These are phyloP conservation scores for Pseudomonodictys pantanalensis DNA, from an alignment of 495 filamentous ascomycete genomes.

Conservation along the genomic window DNA sequence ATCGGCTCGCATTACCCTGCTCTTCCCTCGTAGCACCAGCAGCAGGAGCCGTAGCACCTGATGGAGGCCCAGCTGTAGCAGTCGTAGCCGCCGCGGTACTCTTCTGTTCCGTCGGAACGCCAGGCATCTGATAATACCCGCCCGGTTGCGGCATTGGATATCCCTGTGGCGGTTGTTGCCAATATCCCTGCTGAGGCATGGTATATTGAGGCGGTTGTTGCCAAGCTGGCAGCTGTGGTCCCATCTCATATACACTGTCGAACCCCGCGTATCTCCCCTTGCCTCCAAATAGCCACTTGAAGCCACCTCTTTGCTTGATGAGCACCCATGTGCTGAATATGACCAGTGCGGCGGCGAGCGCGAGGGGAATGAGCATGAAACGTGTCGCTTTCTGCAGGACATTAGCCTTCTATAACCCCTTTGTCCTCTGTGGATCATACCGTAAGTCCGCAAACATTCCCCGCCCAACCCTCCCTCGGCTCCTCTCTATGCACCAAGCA, in stretches of 20 bases:
- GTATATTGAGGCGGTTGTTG: neutral
- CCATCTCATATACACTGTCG: constrained; percentile 8
- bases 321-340: constrained; percentile 7
- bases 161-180: neutral
- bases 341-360: constrained; percentile 1
- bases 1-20: too few relatives aligned
- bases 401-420: neutral
- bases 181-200: neutral
- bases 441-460: constrained; percentile 10
- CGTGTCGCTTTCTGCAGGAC: constrained; percentile 13
- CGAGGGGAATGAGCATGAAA: constrained; percentile 18
- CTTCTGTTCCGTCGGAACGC: too few relatives aligned
- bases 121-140: too few relatives aligned
- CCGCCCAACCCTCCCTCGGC: constrained; percentile 14
- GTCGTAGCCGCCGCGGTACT: too few relatives aligned
- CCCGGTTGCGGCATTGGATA: neutral
- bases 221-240: neutral
- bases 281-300: constrained; percentile 14
- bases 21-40: too few relatives aligned
- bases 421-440: neutral
- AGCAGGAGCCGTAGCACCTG: too few relatives aligned
- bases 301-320: constrained; percentile 8
- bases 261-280: constrained; percentile 19
- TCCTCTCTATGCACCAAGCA: constrained; percentile 5
- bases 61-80: too few relatives aligned